A percentile compares a stretch with the other conserved stretches of the same genome.
These are phyloP conservation scores for Pneumocystis sp. DNA, from an alignment of 1,139 yeast genomes.

Conservation along the genomic window DNA sequence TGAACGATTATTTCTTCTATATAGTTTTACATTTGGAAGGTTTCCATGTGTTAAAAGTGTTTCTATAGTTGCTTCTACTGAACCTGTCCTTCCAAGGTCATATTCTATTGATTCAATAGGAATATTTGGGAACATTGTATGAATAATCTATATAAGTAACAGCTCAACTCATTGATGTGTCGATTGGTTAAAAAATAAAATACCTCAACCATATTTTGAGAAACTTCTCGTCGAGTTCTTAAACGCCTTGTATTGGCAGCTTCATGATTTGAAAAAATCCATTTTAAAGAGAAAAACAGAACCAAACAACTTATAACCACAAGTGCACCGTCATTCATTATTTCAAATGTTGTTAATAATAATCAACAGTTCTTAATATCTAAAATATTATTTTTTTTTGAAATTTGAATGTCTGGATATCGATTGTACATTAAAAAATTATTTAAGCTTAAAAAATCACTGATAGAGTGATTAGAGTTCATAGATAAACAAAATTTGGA, in stretches of 20 bases:
- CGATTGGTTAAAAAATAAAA: background rate
- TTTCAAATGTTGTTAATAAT: background rate
- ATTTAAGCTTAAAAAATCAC: background rate
- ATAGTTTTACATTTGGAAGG: background rate
- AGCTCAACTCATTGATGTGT: background rate
- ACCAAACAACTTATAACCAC: background rate
- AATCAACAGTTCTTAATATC: background rate
- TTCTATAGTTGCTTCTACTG: conserved; percentile 12
- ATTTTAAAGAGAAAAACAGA: background rate
- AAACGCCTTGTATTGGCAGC: background rate
- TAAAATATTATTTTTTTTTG: background rate
- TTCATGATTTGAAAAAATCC: background rate
- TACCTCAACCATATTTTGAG: conserved; percentile 1
- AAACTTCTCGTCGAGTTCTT: background rate
- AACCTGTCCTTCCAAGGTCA: conserved; percentile 9
- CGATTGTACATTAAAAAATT: background rate
- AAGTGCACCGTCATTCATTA: background rate
- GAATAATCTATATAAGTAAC: conserved; percentile 1
- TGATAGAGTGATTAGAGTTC: background rate
- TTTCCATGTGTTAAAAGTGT: conserved; percentile 5
- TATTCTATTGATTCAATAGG: conserved; percentile 10
- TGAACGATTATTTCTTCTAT: background rate
- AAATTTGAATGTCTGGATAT: background rate
- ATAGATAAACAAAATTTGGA: background rate
- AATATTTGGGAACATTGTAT: conserved; percentile 11